Evolutionary conservation across 441 rosid genomes (phyloP), one percentile per base, ranked within the genome.

Genomic region (Capsella rubella): DNA sequence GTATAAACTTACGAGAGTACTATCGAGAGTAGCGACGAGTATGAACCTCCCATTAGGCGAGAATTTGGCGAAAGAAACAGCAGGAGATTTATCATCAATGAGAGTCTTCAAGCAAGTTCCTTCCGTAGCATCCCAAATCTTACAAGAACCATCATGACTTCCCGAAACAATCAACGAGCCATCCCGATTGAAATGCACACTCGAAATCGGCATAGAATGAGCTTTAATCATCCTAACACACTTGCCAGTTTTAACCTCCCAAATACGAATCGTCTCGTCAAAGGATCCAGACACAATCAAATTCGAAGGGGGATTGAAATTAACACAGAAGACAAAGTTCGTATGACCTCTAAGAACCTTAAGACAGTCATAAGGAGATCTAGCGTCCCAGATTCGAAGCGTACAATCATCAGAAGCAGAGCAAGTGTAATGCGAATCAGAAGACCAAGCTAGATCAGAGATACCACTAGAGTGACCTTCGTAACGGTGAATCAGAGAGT

Each of bases 81-180:
- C 86, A 0, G 93, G 90, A 63, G 61, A 79, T 56, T 84, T 86
- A 40, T 90, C 96, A 51, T 88, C 94, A 34, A 95, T 83, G 27
- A 95, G 80, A 11, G 93, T 86, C 86, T 89, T 89, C 84, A 91
- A 79, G 76, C 91, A 86, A 4, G 89, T 57, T 1, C 97, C 99
- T 42, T 87, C 84, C 2, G 82, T 80, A 3, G 93, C 91, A 75
- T 91, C 99, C 98, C 98, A 95, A n/a, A 95, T 90, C 79, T 90
- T 92, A 77, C 98, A 95, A 53, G 89, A 77, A 10, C 99, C 99
- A n/a, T 95, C 99, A 34, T 84, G 92, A 47, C 96, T 92, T 1
- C 92, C 96, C 2, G 99, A 90, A 28, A 95, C 99, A 12, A 95
- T 95, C 79, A 95, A 82, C 0, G 97, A 92, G 5, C 97, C 99